Conservation (phyloP, 2,329 filamentous ascomycete genomes). For the Penicillium sp. region DNA sequence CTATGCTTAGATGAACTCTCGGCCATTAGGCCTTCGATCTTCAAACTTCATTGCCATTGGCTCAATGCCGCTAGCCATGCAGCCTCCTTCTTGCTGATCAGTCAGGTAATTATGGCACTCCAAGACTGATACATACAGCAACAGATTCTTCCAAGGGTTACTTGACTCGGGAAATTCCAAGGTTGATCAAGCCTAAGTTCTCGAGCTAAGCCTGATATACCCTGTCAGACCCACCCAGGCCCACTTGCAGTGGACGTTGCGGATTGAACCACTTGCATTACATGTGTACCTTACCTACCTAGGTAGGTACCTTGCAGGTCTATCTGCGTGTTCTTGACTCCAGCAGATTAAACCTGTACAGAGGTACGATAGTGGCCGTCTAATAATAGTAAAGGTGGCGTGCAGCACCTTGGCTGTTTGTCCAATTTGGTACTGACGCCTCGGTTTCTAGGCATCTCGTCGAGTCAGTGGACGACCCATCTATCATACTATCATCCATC, state of each 20-base stretch:
- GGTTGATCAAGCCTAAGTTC: neutral
- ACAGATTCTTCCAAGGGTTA: too few species aligned
- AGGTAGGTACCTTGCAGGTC: neutral
- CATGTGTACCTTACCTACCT: neutral
- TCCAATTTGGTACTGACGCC: neutral
- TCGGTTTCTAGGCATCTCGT: neutral
- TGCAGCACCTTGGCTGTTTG: neutral
- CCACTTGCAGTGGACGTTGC: neutral
- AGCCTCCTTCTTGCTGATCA: neutral
- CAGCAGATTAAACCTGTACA: neutral
- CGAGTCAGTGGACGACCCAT: neutral
- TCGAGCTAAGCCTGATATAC: neutral
- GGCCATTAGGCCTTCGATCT: neutral
- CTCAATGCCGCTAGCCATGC: neutral
- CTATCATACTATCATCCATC: neutral
- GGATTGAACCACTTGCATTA: neutral
- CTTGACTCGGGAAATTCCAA: neutral
- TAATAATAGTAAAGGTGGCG: neutral
- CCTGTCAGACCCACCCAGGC: neutral
- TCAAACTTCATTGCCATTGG: neutral
- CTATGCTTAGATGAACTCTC: neutral
- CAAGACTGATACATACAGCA: neutral
- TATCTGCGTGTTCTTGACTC: neutral
- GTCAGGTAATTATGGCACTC: neutral
- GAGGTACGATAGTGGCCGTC: too few species aligned